Base-by-base conservation (phyloP, 345 rosid genomes). In the Lepidium africanum region DNA sequence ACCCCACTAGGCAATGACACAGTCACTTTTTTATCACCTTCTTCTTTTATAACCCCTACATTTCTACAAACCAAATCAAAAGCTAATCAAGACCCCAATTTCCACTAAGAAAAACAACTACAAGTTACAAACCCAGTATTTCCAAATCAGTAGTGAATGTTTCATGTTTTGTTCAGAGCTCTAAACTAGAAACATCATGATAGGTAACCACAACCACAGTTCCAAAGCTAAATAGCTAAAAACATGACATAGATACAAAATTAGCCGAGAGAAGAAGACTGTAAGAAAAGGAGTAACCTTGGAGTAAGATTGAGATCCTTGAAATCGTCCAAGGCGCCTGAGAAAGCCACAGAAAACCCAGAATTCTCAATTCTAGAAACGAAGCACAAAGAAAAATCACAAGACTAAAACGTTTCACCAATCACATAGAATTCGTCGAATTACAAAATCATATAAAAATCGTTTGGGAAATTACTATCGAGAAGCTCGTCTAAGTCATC, bases 241-340 rank as follows among this genome's bases (percentile, higher is more conserved):
- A 4, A 63, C 43, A 47, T 11, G 15, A 0, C 40, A 23, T n/a
- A 48, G 11, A 27, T 19, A 19, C 40, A 70, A 7, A 30, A 10
- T 37, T 5, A 21, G 16, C 19, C 33, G 23, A 27, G 48, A 59
- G 5, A 33, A 32, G 47, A 45, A 45, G 39, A n/a, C n/a, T 7
- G 8, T 19, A 42, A 6, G 47, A 6, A 36, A 56, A 27, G 43
- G 45, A 16, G 52, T 33, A 13, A 83, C 94, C 81, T 85, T 75
- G 63, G 91, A 74, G 86, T 54, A 16, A 95, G 86, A 68, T 89
- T 91, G 79, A 95, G 93, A 78, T 58, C 82, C 82, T 89, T 90
- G 81, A 95, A 91, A 85, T 95, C 99, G 76, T 87, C 96, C 89
- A 95, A 82, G 73, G 94, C 99, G 69, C 99, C 99, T 95, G 85